Evolutionary conservation across 2,329 filamentous ascomycete species (phyloP).

Genomic region (Aspergillus sp.): DNA sequence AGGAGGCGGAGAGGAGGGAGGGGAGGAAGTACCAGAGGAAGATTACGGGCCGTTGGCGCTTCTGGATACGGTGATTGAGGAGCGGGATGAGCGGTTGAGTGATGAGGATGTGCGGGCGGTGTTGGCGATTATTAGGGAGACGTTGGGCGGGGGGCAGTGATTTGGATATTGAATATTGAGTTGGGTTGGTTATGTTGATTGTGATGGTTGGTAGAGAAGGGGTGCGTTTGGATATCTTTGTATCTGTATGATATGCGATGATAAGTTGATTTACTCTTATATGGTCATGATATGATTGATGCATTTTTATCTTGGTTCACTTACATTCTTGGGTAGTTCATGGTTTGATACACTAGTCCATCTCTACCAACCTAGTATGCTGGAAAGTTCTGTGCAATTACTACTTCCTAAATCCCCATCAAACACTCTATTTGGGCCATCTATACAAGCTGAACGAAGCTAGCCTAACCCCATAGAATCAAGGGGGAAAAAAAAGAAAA

Average conservation of each 20-base stretch:
- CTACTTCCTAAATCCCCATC: too few relatives aligned
- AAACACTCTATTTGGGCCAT: too few relatives aligned
- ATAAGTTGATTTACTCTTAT: not conserved
- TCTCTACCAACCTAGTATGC: too few relatives aligned
- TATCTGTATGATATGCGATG: not conserved
- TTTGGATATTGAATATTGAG: not conserved
- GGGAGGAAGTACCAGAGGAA: slow-evolving; percentile 27
- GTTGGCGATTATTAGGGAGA: slow-evolving; percentile 36
- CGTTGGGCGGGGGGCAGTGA: slow-evolving; percentile 20
- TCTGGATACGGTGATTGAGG: slow-evolving; percentile 44
- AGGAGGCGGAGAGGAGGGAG: slow-evolving; percentile 12
- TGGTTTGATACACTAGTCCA: too few relatives aligned
- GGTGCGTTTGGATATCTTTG: not conserved
- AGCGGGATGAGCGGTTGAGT: slow-evolving; percentile 40
- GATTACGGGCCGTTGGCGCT: slow-evolving; percentile 38
- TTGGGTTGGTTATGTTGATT: not conserved
- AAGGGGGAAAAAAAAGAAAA: not conserved
- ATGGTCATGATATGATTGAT: not conserved
- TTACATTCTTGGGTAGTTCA: too few relatives aligned
- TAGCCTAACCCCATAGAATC: too few relatives aligned
- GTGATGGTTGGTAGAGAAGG: not conserved
- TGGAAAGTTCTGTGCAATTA: too few relatives aligned
- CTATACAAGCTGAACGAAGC: too few relatives aligned
- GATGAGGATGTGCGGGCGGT: slow-evolving; percentile 39
- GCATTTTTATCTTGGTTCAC: too few relatives aligned